Conservation (phyloP, 1,284 basidiomycete species). For the Agroathelia rolfsii region DNA sequence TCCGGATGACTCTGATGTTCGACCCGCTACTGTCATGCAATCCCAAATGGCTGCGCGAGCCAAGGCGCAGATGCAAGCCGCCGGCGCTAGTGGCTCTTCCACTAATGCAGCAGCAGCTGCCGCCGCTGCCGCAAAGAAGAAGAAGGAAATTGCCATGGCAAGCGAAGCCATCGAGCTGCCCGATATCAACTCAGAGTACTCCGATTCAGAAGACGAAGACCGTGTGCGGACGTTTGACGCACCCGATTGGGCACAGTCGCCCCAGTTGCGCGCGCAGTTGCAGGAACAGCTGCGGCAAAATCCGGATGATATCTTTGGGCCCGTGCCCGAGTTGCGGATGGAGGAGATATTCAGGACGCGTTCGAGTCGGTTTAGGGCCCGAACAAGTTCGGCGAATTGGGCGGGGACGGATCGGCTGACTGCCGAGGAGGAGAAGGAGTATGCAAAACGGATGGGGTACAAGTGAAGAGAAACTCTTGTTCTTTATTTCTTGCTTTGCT, state of each 20-base stretch:
- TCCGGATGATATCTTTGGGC: constrained; percentile 88
- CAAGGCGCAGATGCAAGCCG: constrained; percentile 55
- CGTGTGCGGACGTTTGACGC: constrained; percentile 61
- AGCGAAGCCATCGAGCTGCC: constrained; percentile 86
- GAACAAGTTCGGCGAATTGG: constrained; percentile 94
- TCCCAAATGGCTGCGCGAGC: constrained; percentile 58
- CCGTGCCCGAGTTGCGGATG: constrained; percentile 78
- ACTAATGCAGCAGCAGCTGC: too few relatives aligned
- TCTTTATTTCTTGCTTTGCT: too few relatives aligned
- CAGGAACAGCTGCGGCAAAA: constrained; percentile 76
- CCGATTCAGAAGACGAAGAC: constrained; percentile 86
- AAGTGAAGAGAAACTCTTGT: constrained; percentile 20
- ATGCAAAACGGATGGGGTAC: constrained; percentile 86
- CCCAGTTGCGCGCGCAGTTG: constrained; percentile 70
- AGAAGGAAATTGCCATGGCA: constrained; percentile 33
- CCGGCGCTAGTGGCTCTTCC: too few relatives aligned
- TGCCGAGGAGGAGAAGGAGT: constrained; percentile 73
- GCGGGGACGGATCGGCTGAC: constrained; percentile 78
- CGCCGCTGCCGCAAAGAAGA: constrained; percentile 44
- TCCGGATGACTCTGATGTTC: constrained; percentile 33
- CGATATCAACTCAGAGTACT: constrained; percentile 92
- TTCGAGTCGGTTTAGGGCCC: constrained; percentile 73
- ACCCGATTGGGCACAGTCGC: constrained; percentile 86
- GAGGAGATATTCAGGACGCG: constrained; percentile 72
- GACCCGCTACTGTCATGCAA: constrained; percentile 55